Base-by-base conservation (phyloP, 2,329 filamentous ascomycete species). In the Diaporthe longicolla region DNA sequence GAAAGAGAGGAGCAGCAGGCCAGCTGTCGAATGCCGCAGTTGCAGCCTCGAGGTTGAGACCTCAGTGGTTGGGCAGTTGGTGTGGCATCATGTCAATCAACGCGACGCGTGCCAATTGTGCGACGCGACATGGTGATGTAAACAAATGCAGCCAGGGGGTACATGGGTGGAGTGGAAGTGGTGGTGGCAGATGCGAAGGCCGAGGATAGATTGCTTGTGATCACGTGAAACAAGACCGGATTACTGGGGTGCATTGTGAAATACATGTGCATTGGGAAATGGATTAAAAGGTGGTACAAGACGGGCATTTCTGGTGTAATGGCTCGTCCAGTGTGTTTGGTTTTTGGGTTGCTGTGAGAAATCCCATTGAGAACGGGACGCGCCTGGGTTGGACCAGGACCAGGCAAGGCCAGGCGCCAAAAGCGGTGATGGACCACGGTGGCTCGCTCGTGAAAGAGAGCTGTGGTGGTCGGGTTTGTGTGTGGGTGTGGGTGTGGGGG, bases 171-270 rank as follows among this genome's bases (percentile, higher is more conserved):
- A 15, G 43, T 43, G 29, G 43, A 24, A 66, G 19, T 43, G 40
- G 26, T n/a, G 26, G 43, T 50, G 61, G 21, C 10, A 52, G 21
- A 45, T 71, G 73, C 26, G n/a, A 32, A 70, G 54, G 68, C 26
- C 29, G 68, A 37, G 52, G 45, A 54, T 40, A 54, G 70, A 71
- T 71, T 74, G 57, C 73, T 70, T 65, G 57, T 77, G 57, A 40
- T 72, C 71, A 72, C 63, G 59, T 50, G 65, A 71, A 37, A 73
- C 68, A 45, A 54, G 69, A 78, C 57, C 68, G 72, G 70, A 29
- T 32, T 29, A 10, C 15, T 8, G 37, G 19, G 45, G 57, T 54
- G 57, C 35, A 55, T 43, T 43, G 29, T 37, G 32, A 50, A 71
- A 37, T 48, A 24, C 69, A 71, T 52, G 48, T 68, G 70, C 8